Base-by-base conservation (phyloP, 148 eudicot genomes). In the Talinum fruticosum region DNA sequence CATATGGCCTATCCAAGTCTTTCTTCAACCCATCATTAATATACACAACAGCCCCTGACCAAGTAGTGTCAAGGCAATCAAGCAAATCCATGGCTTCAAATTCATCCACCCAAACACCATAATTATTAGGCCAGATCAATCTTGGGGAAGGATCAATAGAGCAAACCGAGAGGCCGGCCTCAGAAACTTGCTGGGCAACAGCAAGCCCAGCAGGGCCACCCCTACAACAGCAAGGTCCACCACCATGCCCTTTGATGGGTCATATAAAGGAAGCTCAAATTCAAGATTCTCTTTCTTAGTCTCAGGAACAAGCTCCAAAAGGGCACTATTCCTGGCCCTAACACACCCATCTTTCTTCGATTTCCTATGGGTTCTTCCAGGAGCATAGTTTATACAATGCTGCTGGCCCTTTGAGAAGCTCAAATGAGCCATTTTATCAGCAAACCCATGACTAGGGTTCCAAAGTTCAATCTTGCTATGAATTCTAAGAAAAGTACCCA, bases 51-150 rank as follows among this genome's bases (percentile, higher is more conserved):
- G 99, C 99, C 15, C 99, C 93, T 0, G 99, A 86, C 99, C 99
- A 96, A 35, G 99, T 96, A 14, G 95, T 89, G 77, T 96, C 99
- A 35, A 96, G 91, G 72, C 98, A 96, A 78, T 96, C 99, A 38
- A 96, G 89, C 87, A 96, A 86, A 83, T 96, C 99, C 99, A 96
- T 89, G 74, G 97, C 95, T 84, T 96, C 99, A 87, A 96, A 96
- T 53, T 96, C 99, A 81, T 96, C 99, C 28, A 96, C 99, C 99
- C 99, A 96, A 70, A 96, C 99, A 74, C 99, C 99, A 79, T 96
- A 96, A 78, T 96, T 96, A 80, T 96, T 96, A 51, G 99, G 99
- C 98, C 98, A 96, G 23, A 96, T 93, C 86, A 96, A n/a, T 34
- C 85, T 90, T 2, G 99, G 99, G 34, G 82, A 89, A 2, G 99